phyloP scores from a whole-genome alignment of 352 stramenopile genomes.

The Pythium dissimile region DNA sequence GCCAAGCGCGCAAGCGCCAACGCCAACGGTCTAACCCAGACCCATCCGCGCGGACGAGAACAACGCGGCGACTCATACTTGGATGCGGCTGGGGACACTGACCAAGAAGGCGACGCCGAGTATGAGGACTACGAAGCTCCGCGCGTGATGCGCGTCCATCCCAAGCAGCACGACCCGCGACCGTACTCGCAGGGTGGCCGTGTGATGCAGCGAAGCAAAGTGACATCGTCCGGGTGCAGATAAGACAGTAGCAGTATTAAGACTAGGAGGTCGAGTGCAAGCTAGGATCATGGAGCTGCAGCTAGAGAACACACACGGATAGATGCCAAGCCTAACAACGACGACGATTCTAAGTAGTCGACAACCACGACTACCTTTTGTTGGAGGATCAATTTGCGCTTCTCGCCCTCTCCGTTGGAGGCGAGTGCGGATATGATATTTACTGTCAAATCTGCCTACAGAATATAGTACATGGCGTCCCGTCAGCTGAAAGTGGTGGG shows the following conservation, averaged over 20 bases:
- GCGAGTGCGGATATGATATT: not conserved
- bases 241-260: constrained; percentile 7
- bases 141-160: constrained; percentile 47
- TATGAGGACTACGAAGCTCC: constrained; percentile 26
- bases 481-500: not conserved
- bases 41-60: not conserved
- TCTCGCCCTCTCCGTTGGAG: not conserved
- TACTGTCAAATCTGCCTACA: not conserved
- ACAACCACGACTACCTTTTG: not conserved
- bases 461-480: not conserved
- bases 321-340: not conserved
- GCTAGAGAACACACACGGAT: no score
- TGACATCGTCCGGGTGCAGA: constrained; percentile 35
- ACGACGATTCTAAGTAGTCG: not conserved
- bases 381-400: not conserved
- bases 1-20: constrained; percentile 1
- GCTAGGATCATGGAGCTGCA: no score
- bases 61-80: constrained; percentile 39
- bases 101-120: constrained; percentile 2
- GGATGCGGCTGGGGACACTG: constrained; percentile 13
- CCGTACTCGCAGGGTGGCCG: constrained; percentile 46
- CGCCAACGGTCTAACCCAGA: not conserved
- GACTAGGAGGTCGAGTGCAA: no score
- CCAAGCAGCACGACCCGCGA: constrained; percentile 55
- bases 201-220: constrained; percentile 48